These are phyloP conservation scores for Ustilaginoidea virens DNA, from an alignment of 2,329 filamentous ascomycete species.

Conservation along the genomic window DNA sequence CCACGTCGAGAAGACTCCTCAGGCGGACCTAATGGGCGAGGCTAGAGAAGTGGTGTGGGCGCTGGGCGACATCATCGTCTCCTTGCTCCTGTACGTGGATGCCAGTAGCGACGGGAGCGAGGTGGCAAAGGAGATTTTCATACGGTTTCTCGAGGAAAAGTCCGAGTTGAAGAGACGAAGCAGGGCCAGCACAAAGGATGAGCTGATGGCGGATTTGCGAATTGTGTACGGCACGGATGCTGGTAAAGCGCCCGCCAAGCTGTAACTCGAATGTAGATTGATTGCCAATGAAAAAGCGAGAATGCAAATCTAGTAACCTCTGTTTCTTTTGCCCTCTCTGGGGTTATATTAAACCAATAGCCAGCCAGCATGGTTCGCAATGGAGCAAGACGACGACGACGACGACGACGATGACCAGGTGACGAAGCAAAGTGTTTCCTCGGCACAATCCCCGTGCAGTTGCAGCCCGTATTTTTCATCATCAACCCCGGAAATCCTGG, in stretches of 20 bases:
- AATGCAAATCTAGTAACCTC: too few relatives aligned
- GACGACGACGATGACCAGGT: too few relatives aligned
- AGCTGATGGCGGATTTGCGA: constrained; percentile 15
- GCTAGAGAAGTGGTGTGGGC: constrained; percentile 28
- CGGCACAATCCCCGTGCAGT: too few relatives aligned
- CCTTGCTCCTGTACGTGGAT: constrained; percentile 26
- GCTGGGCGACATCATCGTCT: constrained; percentile 27
- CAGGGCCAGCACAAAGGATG: constrained; percentile 10
- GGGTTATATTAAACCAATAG: too few relatives aligned
- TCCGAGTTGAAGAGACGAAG: constrained; percentile 7
- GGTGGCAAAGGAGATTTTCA: constrained; percentile 23
- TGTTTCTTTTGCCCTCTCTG: too few relatives aligned
- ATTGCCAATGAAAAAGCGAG: too few relatives aligned
- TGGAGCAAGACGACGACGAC: too few relatives aligned
- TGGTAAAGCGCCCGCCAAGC: constrained; percentile 8
- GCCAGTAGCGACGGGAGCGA: constrained; percentile 19
- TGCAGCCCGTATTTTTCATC: too few relatives aligned
- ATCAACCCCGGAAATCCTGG: too few relatives aligned
- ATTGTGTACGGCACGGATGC: constrained; percentile 20
- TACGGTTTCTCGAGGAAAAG: constrained; percentile 20
- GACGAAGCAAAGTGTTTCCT: too few relatives aligned
- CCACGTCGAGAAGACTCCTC: constrained; percentile 17
- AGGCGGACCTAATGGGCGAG: constrained; percentile 26
- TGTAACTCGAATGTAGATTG: too few relatives aligned
- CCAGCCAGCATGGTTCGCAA: too few relatives aligned